Evolutionary conservation across 2,329 filamentous ascomycete genomes (phyloP).

Genomic region (Neophaeococcomyces mojaviensis): DNA sequence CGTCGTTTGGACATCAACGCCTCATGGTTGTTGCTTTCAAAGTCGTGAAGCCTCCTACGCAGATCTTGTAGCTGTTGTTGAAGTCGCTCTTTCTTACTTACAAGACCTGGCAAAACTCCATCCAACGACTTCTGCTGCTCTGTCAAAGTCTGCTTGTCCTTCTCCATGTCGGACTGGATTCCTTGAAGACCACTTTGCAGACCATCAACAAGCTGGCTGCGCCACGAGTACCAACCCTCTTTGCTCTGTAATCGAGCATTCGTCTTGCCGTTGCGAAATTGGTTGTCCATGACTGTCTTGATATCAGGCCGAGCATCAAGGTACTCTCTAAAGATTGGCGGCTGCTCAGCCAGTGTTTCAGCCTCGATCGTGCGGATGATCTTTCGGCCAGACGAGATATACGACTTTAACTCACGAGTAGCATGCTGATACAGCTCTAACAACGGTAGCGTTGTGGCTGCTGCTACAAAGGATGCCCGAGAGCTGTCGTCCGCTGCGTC

Average conservation of each 20-base stretch:
- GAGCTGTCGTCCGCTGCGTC: slow-evolving; percentile 37
- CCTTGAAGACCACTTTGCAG: slow-evolving; percentile 72
- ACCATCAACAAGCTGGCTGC: slow-evolving; percentile 76
- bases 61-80: slow-evolving; percentile 59
- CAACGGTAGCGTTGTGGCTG: slow-evolving; percentile 85
- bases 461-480: slow-evolving; percentile 51
- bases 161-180: slow-evolving; percentile 68
- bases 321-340: slow-evolving; percentile 85
- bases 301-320: slow-evolving; percentile 76
- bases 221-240: slow-evolving; percentile 97
- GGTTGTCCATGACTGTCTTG: slow-evolving; percentile 82
- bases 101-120: slow-evolving; percentile 57
- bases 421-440: slow-evolving; percentile 89
- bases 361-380: slow-evolving; percentile 87
- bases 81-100: slow-evolving; percentile 55
- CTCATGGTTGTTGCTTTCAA: slow-evolving; percentile 52
- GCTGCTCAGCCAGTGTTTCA: slow-evolving; percentile 83
- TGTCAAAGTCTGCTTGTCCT: slow-evolving; percentile 60
- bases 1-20: slow-evolving; percentile 69
- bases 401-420: slow-evolving; percentile 84
- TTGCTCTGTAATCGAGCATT: slow-evolving; percentile 85
- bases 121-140: slow-evolving; percentile 64
- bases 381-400: slow-evolving; percentile 84
- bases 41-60: slow-evolving; percentile 62
- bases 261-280: slow-evolving; percentile 95